Conservation (phyloP, 2,329 filamentous ascomycete species). For the Fusarium tjaetaba region DNA sequence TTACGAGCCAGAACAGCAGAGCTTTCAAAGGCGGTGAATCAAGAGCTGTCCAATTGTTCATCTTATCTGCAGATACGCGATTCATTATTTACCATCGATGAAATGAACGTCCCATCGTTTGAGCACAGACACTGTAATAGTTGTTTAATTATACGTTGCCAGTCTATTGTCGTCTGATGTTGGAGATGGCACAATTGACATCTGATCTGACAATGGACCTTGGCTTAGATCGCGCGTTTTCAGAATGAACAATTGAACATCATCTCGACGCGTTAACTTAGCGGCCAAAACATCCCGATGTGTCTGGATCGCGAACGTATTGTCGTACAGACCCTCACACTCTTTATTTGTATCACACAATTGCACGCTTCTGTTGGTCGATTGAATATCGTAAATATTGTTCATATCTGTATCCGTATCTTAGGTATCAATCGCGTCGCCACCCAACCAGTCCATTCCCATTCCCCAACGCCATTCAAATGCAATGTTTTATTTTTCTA, state of each 20-base stretch:
- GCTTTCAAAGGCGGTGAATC: conserved; percentile 26
- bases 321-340: not conserved
- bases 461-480: conserved; percentile 36
- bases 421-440: conserved; percentile 22
- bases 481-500: conserved; percentile 1
- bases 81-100: not conserved
- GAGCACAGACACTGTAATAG: conserved; percentile 9
- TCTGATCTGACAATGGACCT: not conserved
- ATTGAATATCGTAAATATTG: not conserved
- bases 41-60: not conserved
- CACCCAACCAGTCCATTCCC: conserved; percentile 10
- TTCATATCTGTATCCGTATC: conserved; percentile 11
- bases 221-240: not conserved
- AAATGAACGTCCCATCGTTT: not conserved
- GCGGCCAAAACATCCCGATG: not conserved
- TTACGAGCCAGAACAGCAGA: not conserved
- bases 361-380: not conserved
- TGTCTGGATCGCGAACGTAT: not conserved
- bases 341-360: not conserved
- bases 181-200: not conserved
- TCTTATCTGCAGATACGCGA: conserved; percentile 14
- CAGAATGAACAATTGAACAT: not conserved
- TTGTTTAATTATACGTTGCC: not conserved
- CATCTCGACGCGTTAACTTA: not conserved
- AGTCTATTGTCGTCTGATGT: not conserved